These are phyloP conservation scores for Camelina hispida DNA, from an alignment of 345 rosid species.

Conservation along the genomic window DNA sequence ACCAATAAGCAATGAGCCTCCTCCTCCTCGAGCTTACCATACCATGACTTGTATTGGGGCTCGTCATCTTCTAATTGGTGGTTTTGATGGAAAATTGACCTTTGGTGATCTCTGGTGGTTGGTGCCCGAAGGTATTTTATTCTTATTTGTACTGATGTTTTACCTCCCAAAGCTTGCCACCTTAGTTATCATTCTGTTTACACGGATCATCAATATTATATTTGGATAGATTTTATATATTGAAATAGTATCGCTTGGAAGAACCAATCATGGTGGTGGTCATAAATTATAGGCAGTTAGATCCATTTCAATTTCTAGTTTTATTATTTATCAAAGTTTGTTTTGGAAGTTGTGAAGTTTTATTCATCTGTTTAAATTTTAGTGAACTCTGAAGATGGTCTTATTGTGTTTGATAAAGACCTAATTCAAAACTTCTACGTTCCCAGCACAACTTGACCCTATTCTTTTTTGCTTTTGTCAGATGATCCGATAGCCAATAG, in stretches of 20 bases:
- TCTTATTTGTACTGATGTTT: slow-evolving; percentile 16
- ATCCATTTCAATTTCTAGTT: not conserved
- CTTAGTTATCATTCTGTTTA: slow-evolving; percentile 4
- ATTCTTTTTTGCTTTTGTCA: slow-evolving; percentile 39
- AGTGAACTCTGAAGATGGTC: slow-evolving; percentile 1
- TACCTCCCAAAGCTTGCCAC: slow-evolving; percentile 10
- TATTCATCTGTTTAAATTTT: slow-evolving; percentile 8
- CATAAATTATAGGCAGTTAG: slow-evolving; percentile 11
- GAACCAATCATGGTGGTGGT: slow-evolving; percentile 10
- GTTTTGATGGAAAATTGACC: slow-evolving; percentile 92
- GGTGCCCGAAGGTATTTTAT: slow-evolving; percentile 82
- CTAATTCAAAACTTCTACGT: not conserved
- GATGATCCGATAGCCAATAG: slow-evolving; percentile 81
- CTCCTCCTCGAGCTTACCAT: slow-evolving; percentile 96
- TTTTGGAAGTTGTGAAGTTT: slow-evolving; percentile 4
- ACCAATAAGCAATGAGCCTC: slow-evolving; percentile 69
- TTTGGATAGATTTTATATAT: slow-evolving; percentile 6
- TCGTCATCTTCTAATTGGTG: slow-evolving; percentile 85
- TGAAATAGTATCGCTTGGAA: not conserved
- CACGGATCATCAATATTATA: not conserved
- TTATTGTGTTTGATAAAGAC: slow-evolving; percentile 6
- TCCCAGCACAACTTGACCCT: slow-evolving; percentile 7
- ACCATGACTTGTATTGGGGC: slow-evolving; percentile 75
- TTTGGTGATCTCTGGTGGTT: slow-evolving; percentile 97
- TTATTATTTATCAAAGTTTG: slow-evolving; percentile 12